Conservation (phyloP, 2,329 filamentous ascomycete genomes). For the Aspergillus sp. region DNA sequence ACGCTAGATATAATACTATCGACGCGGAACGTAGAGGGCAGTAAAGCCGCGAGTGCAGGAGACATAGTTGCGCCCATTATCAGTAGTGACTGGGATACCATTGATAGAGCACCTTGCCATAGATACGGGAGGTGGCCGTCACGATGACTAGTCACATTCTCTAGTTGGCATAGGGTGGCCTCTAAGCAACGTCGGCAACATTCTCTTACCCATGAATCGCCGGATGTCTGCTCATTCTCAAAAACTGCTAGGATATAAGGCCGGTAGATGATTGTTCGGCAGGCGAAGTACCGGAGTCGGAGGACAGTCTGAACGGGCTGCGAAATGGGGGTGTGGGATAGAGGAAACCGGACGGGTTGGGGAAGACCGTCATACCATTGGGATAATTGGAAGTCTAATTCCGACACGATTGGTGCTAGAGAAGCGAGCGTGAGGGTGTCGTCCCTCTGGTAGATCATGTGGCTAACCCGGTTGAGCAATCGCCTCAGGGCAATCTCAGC, state of each 20-base stretch:
- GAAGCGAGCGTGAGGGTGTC: constrained; percentile 70
- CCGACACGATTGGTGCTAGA: constrained; percentile 73
- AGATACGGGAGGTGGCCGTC: constrained; percentile 82
- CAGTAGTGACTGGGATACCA: constrained; percentile 77
- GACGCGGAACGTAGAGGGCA: constrained; percentile 58
- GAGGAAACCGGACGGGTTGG: constrained; percentile 72
- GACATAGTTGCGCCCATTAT: constrained; percentile 86
- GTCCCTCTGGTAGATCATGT: constrained; percentile 75
- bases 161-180: constrained; percentile 74
- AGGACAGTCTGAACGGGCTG: constrained; percentile 79
- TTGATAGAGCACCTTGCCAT: constrained; percentile 80
- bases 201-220: constrained; percentile 71
- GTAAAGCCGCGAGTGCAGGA: constrained; percentile 65
- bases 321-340: constrained; percentile 64
- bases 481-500: constrained; percentile 78
- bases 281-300: constrained; percentile 77
- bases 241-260: constrained; percentile 79
- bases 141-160: constrained; percentile 76
- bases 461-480: constrained; percentile 74
- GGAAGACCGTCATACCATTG: constrained; percentile 84
- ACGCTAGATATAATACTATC: constrained; percentile 78
- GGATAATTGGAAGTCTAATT: constrained; percentile 77
- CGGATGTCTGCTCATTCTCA: constrained; percentile 70
- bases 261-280: constrained; percentile 81
- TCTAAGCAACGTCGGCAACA: constrained; percentile 81